Conservation (phyloP, 1,284 basidiomycete genomes). For the Tremellales sp. region DNA sequence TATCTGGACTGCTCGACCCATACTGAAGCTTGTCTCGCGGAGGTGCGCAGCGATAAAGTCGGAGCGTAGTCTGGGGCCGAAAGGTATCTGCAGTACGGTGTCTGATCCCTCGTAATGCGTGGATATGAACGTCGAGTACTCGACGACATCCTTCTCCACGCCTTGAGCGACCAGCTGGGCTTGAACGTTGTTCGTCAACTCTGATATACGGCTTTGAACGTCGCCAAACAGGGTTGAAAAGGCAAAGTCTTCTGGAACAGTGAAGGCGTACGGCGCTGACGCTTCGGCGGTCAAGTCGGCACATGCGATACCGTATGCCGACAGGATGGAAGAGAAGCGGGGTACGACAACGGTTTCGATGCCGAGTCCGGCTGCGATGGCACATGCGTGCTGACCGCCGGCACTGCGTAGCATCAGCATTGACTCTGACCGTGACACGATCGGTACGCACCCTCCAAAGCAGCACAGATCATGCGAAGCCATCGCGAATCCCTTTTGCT, state of each 20-base stretch:
- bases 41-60: slow-evolving; percentile 17
- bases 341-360: slow-evolving; percentile 48
- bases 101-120: slow-evolving; percentile 40
- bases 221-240: slow-evolving; percentile 15
- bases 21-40: too few relatives aligned
- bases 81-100: slow-evolving; percentile 39
- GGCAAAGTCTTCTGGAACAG: slow-evolving; percentile 28
- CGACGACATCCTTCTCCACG: slow-evolving; percentile 36
- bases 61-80: slow-evolving; percentile 28
- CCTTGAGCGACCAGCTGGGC: slow-evolving; percentile 43
- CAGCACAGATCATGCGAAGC: slow-evolving; percentile 47
- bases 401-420: slow-evolving; percentile 13
- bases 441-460: slow-evolving; percentile 43
- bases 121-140: slow-evolving; percentile 33
- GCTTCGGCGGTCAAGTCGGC: slow-evolving; percentile 39
- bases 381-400: slow-evolving; percentile 27
- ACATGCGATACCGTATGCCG: slow-evolving; percentile 51
- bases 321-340: slow-evolving; percentile 48
- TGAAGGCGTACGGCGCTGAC: slow-evolving; percentile 12
- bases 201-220: slow-evolving; percentile 12
- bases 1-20: too few relatives aligned
- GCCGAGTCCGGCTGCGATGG: slow-evolving; percentile 20
- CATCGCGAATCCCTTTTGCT: slow-evolving; percentile 45
- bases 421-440: background rate
- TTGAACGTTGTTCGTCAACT: slow-evolving; percentile 17